Conservation (phyloP, 345 rosid genomes). For the Syzygium grande region DNA sequence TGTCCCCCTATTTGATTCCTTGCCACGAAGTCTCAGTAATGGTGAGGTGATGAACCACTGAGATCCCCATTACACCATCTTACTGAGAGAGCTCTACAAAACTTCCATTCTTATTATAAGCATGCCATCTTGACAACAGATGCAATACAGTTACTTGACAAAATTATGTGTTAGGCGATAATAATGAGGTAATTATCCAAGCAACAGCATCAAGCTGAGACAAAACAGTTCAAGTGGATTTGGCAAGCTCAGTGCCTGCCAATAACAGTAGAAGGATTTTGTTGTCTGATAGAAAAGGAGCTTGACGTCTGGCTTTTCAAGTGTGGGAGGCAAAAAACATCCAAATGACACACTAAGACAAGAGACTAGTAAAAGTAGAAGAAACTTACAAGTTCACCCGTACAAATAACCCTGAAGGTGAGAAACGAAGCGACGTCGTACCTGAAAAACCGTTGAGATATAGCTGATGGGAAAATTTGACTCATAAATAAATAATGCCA, state of each 20-base stretch:
- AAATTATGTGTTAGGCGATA: background rate
- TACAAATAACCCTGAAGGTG: conserved; percentile 40
- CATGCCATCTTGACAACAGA: background rate
- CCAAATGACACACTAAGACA: background rate
- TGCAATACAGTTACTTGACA: background rate
- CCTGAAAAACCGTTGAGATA: conserved; percentile 35
- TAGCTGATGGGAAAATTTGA: background rate
- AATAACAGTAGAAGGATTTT: background rate
- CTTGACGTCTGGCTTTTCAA: background rate
- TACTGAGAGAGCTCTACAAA: background rate
- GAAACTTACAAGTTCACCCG: conserved; percentile 65
- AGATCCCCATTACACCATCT: background rate
- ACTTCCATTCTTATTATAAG: background rate
- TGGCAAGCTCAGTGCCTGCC: background rate
- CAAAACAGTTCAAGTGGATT: background rate
- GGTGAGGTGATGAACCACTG: background rate
- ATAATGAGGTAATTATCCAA: background rate
- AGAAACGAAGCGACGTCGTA: conserved; percentile 62
- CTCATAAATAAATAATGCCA: background rate
- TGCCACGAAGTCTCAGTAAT: background rate
- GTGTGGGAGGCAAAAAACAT: background rate
- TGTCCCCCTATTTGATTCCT: background rate
- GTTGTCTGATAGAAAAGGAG: background rate
- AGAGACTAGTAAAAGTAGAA: background rate
- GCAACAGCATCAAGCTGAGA: background rate